Base-by-base conservation (phyloP, 2,329 filamentous ascomycete genomes). In the Sordariomycetes sp. region DNA sequence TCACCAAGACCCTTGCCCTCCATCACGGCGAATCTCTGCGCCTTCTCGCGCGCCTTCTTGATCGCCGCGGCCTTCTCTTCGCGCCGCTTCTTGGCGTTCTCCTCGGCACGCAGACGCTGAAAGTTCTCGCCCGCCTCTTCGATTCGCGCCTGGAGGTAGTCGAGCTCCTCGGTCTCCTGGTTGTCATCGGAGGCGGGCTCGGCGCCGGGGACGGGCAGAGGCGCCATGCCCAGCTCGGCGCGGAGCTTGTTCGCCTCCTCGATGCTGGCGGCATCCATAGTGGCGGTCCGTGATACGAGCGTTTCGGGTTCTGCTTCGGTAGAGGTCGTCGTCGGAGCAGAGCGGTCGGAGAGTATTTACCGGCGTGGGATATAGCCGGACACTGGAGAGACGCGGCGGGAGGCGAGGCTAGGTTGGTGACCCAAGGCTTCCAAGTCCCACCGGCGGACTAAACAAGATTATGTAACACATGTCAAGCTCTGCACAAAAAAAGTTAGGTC, bases 171-270 rank as follows among this genome's bases (percentile, higher is more conserved):
- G 58, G 74, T 74, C 58, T 76, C 78, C 58, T 76, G 75, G 54
- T 76, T 71, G 59, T 72, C 62, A 61, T 66, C 59, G 45, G 70
- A 70, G 57, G 74, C 76, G 20, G 45, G 58, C 15, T 65, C 60
- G 10, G 63, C 78, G 62, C 89, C 89, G 28, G 91, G 88, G 12
- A 95, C 88, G 25, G 90, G 89, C 65, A 97, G 75, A 28, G 90
- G 91, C 67, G 92, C 89, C 76, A 96, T 84, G 66, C 92, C 92
- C 74, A 96, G 83, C 54, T 90, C 89, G 64, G 86, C 78, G 65
- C 92, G 90, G 66, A 96, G 86, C 67, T 91, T 88, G 75, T 97
- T 97, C 62, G 89, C 90, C 78, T 96, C 90, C 71, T 95, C 89
- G 67, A 97, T 91, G 32, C 87, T 86, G 52, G 89, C 82, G 64